Evolutionary conservation across 768 basidiomycete genomes (phyloP), one percentile per base, ranked within the genome.

Genomic region (Suillus subalutaceus): DNA sequence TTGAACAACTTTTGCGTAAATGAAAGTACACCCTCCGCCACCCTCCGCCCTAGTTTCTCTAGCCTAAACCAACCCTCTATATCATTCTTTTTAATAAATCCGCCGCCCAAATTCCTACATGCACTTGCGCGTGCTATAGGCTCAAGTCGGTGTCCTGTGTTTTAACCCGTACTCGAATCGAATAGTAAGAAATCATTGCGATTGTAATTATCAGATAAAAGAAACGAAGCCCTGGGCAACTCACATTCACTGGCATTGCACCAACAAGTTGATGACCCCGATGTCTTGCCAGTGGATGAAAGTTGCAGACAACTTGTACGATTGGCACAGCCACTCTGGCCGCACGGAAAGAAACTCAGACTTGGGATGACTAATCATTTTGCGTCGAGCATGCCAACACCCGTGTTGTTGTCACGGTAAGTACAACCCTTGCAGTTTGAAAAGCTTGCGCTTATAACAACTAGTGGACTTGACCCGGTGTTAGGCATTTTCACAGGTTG

Each of bases 401-500:
- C 80, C 20, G 70, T 57, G 26, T 70, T 79, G 23, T 67, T 78
- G 65, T 78, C 77, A 63, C 78, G 77, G 77, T 78, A 20, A 20
- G 78, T 57, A 40, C 40, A 12, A 26, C 30, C 26, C 13, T 9
- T n/a, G 35, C 60, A 18, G 23, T 48, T 55, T 30, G 56, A 68
- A 68, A 61, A 72, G 65, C 13, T 15, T 16, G 37, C 6, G 32
- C 63, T 62, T 43, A 63, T n/a, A 13, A 20, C 16, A 32, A 48
- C 48, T 67, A 94, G 92, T 35, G 74, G 84, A 1, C 70, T 93
- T 6, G 93, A 95, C 76, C 88, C 90, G 6, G 64, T 92, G 18
- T 77, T 95, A 48, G 93, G 92, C 8, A 77, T 93, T 62, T 89
- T 93, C 72, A 93, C 92, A 2, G 93, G 93, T 15, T 75, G 86